phyloP scores from a whole-genome alignment of 768 basidiomycete genomes.

The Tylopilus balloui region DNA sequence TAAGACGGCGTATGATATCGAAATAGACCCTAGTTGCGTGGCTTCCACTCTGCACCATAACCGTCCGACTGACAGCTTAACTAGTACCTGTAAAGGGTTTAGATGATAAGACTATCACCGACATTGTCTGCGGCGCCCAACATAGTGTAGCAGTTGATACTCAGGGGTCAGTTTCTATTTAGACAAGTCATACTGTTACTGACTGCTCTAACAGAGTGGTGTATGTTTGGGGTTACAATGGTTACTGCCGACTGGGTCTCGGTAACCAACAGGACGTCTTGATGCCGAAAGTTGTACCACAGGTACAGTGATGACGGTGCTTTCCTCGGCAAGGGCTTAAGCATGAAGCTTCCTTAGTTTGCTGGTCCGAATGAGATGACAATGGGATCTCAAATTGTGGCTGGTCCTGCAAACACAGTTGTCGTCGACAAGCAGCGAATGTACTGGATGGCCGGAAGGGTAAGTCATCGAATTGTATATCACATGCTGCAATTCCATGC shows the following conservation, averaged over 20 bases:
- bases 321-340: background rate
- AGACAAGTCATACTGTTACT: conserved; percentile 1
- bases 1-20: conserved; percentile 78
- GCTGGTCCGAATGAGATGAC: conserved; percentile 62
- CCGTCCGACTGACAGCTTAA: conserved; percentile 5
- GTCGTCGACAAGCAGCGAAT: conserved; percentile 82
- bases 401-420: conserved; percentile 81
- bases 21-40: conserved; percentile 59
- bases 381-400: conserved; percentile 58
- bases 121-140: conserved; percentile 84
- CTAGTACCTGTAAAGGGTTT: conserved; percentile 74
- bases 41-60: conserved; percentile 1
- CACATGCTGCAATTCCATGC: background rate
- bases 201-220: conserved; percentile 46
- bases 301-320: conserved; percentile 38
- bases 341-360: conserved; percentile 45
- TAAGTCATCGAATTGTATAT: conserved; percentile 21
- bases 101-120: conserved; percentile 68
- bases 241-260: conserved; percentile 87
- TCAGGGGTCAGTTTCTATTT: conserved; percentile 49
- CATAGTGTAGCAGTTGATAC: conserved; percentile 80
- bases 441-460: conserved; percentile 86
- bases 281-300: conserved; percentile 78
- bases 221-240: conserved; percentile 86
- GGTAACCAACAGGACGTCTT: conserved; percentile 81